A percentile compares a stretch with the other conserved stretches of the same genome.
Evolutionary conservation across 495 filamentous ascomycete species (phyloP).

Genomic region (Geopyxis carbonaria): DNA sequence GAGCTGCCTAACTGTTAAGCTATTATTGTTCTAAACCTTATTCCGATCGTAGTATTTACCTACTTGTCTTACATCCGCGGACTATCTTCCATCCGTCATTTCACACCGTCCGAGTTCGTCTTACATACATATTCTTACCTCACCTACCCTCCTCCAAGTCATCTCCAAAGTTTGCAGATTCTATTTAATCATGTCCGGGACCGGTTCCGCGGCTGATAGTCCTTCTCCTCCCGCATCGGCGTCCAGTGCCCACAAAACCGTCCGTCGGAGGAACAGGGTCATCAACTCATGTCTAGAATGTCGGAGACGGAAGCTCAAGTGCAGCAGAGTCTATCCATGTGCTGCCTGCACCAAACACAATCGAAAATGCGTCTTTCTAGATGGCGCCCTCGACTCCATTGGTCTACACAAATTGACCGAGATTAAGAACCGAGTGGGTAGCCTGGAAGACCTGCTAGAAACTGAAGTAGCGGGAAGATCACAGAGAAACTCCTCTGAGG

Average conservation of each 20-base stretch:
- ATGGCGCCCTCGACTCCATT: constrained; percentile 41
- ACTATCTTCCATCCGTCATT: too few relatives aligned
- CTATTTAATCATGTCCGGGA: too few relatives aligned
- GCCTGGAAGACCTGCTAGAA: constrained; percentile 43
- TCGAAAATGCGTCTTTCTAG: constrained; percentile 49
- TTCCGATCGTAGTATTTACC: too few relatives aligned
- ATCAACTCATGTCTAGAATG: constrained; percentile 57
- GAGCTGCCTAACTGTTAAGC: too few relatives aligned
- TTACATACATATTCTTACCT: too few relatives aligned
- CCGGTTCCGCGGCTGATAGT: not conserved
- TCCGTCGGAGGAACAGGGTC: constrained; percentile 49
- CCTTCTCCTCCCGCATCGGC: not conserved
- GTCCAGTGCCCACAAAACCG: not conserved
- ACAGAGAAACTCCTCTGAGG: constrained; percentile 23
- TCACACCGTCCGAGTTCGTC: too few relatives aligned
- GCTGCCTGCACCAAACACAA: constrained; percentile 46
- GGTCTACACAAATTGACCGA: constrained; percentile 44
- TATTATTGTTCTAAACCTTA: too few relatives aligned
- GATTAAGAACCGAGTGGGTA: constrained; percentile 54
- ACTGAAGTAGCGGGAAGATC: constrained; percentile 33
- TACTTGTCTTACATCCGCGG: too few relatives aligned
- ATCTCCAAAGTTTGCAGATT: too few relatives aligned
- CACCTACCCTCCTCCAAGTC: too few relatives aligned
- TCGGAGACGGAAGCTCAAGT: constrained; percentile 61
- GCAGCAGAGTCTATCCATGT: constrained; percentile 58